Evolutionary conservation across 768 basidiomycete genomes (phyloP), one percentile per base, ranked within the genome.

Genomic region (Lactarius hengduanensis): DNA sequence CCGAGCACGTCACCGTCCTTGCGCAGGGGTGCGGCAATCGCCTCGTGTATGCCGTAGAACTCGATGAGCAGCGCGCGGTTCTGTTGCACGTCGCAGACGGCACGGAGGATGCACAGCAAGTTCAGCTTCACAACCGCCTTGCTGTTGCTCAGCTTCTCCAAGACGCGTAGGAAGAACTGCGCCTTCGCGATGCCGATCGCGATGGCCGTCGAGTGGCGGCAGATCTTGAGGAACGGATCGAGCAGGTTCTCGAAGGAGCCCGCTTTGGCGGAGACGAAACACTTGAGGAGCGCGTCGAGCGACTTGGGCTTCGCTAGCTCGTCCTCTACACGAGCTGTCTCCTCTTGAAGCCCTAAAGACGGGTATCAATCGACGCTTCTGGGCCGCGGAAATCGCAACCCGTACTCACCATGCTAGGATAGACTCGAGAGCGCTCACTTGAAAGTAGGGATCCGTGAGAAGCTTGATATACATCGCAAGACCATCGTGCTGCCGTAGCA

Each of bases 101-200:
- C 83, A 64, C 88, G 85, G 54, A 96, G 80, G 64, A 98, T 86
- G 56, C 92, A 86, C 63, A 98, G 81, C 36, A 98, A 80, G 75
- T 94, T 96, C 45, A 98, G 85, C 57, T 94, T 87, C 16, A 97
- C 91, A 61, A 96, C 90, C 2, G 97, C 91, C 71, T 92, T 94
- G 77, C 82, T 80, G 80, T 87, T 79, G 71, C 78, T 82, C 4
- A 98, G 83, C 32, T 92, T 83, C 67, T 97, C 94, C 67, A 94
- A 84, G 66, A 97, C 84, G 13, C 93, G 89, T 69, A 86, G 86
- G 83, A 96, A 92, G 79, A 98, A 94, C 30, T 87, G 81, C 4
- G 93, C 84, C 67, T 88, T 89, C 40, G 94, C 85, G 54, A 98
- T 83, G 20, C 86, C 86, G 30, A 92, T 84, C 1, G 92, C 88